phyloP scores from a whole-genome alignment of 2,329 filamentous ascomycete species.

The Aureobasidium subglaciale region DNA sequence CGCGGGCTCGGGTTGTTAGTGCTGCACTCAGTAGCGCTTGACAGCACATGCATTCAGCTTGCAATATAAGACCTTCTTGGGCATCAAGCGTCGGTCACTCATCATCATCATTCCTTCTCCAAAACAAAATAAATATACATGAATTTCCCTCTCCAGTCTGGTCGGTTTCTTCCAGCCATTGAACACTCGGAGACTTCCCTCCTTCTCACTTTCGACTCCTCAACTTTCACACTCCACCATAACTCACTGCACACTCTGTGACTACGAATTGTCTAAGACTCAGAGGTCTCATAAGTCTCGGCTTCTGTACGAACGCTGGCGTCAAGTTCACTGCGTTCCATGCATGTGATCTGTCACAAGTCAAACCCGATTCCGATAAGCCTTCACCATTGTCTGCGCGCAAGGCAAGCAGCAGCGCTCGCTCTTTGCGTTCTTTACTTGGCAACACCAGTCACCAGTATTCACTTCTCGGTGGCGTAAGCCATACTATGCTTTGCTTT shows the following conservation, averaged over 20 bases:
- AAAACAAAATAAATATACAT: too few relatives aligned
- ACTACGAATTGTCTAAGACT: too few relatives aligned
- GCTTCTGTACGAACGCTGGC: neutral
- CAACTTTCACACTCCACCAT: neutral
- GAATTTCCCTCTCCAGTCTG: too few relatives aligned
- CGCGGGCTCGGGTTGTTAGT: neutral
- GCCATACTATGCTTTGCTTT: too few relatives aligned
- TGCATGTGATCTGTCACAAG: neutral
- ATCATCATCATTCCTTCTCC: neutral
- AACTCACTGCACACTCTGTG: too few relatives aligned
- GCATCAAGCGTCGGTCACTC: neutral
- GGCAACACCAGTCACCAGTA: too few relatives aligned
- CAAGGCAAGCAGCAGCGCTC: neutral
- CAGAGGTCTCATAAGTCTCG: neutral
- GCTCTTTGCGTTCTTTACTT: neutral
- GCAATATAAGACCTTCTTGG: neutral
- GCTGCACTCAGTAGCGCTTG: neutral
- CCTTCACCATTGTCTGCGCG: neutral
- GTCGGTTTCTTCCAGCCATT: too few relatives aligned
- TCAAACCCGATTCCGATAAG: neutral
- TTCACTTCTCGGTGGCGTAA: too few relatives aligned
- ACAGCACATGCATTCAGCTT: constrained; percentile 7
- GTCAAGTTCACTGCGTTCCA: neutral
- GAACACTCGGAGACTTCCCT: too few relatives aligned
- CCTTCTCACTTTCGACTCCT: too few relatives aligned